Percentiles rank a stretch among this genome's conserved stretches.
Conservation (phyloP, 2,329 filamentous ascomycete species). For the Colletotrichum sp. region DNA sequence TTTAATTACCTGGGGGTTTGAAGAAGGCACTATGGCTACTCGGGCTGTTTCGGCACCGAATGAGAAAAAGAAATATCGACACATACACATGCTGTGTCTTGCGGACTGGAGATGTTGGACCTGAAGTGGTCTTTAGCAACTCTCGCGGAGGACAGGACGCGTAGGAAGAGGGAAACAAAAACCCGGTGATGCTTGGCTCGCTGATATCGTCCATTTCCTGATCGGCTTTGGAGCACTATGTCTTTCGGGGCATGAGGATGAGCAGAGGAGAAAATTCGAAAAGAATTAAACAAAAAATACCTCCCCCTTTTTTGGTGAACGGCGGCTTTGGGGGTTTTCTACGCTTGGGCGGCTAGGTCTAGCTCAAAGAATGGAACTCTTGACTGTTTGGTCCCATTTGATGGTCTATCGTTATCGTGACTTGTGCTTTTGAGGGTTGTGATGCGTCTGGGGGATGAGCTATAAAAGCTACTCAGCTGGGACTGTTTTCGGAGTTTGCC, state of each 20-base stretch:
- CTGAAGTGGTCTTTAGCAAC: not conserved
- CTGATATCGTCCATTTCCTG: slow-evolving; percentile 7
- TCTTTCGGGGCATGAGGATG: slow-evolving; percentile 13
- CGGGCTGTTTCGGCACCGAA: not conserved
- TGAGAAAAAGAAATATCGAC: not conserved
- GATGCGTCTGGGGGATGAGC: not conserved
- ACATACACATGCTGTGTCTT: not conserved
- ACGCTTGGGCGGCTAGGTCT: slow-evolving; percentile 17
- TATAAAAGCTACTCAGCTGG: not conserved
- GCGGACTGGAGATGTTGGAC: not conserved
- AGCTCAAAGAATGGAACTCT: slow-evolving; percentile 22
- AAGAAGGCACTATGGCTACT: not conserved
- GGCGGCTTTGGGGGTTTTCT: slow-evolving; percentile 13
- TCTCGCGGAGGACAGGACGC: slow-evolving; percentile 5
- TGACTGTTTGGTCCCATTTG: slow-evolving; percentile 19
- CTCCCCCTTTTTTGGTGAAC: slow-evolving; percentile 1
- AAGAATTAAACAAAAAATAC: not conserved
- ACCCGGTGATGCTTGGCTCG: slow-evolving; percentile 10
- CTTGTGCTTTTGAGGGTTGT: not conserved
- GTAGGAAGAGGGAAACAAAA: not conserved
- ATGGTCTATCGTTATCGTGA: not conserved
- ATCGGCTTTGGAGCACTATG: slow-evolving; percentile 17
- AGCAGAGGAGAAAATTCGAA: slow-evolving; percentile 5
- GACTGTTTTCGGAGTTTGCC: not conserved
- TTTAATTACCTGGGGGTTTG: slow-evolving; percentile 9